These are phyloP conservation scores for Plasmodium inui DNA, from an alignment of 169 alveolate genomes.

Conservation along the genomic window DNA sequence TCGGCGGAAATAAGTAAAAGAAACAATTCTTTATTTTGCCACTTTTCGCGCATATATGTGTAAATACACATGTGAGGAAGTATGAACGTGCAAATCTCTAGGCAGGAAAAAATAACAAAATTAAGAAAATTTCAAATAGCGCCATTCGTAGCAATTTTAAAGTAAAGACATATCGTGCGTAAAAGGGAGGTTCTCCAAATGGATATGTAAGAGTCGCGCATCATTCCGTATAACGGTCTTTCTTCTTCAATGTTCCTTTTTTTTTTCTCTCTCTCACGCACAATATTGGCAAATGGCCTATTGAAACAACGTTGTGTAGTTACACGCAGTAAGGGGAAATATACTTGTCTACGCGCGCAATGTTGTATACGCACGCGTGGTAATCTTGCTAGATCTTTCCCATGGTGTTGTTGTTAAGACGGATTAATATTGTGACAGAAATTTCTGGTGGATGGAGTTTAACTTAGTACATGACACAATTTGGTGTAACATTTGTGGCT, in stretches of 20 bases:
- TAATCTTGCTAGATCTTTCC: background rate
- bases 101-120: slow-evolving; percentile 25
- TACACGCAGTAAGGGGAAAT: slow-evolving; percentile 20
- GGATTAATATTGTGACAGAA: background rate
- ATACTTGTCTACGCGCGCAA: background rate
- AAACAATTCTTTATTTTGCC: slow-evolving; percentile 33
- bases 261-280: slow-evolving; percentile 9
- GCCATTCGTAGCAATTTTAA: background rate
- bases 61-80: slow-evolving; percentile 8
- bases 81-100: background rate
- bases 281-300: background rate
- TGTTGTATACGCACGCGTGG: background rate
- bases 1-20: slow-evolving; percentile 40
- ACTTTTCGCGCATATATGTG: background rate
- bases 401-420: slow-evolving; percentile 8
- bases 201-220: background rate
- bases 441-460: background rate
- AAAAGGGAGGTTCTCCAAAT: slow-evolving; percentile 1
- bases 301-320: slow-evolving; percentile 38
- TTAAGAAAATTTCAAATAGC: slow-evolving; percentile 11
- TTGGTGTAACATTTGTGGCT: background rate
- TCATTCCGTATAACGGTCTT: background rate
- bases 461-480: background rate
- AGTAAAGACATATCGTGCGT: background rate
- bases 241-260: slow-evolving; percentile 6